Base-by-base conservation (phyloP, 2,329 filamentous ascomycete species). In the Colletotrichum chlorophyti region DNA sequence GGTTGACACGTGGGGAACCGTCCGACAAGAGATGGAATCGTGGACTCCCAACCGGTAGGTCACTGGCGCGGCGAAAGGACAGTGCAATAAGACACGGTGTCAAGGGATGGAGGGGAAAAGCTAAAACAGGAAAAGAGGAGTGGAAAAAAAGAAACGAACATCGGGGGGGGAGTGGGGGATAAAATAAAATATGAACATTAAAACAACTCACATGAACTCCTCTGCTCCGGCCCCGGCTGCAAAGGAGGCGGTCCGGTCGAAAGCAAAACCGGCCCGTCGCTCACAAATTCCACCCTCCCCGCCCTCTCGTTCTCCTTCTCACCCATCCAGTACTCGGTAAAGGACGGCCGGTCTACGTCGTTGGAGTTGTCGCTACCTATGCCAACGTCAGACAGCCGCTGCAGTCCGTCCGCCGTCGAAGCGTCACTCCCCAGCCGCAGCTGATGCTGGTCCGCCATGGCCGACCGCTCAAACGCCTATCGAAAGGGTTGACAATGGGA, bases 241-340 rank as follows among this genome's bases (percentile, higher is more conserved):
- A 11, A 23, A 7, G 42, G 41, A 8, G 17, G 21, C 34, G 37
- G 23, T 6, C 14, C 49, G n/a, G n/a, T n/a, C n/a, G n/a, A n/a
- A 12, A 63, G 14, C 43, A 65, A 63, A 21, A 67, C 63, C 5
- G 61, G 65, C 19, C 65, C 66, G 34, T 68, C 71, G 37, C 68
- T 65, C 29, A 77, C 71, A 42, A 78, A 77, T 2, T 66, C 73
- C 53, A 76, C 68, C 51, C 64, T 69, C 53, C 66, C 70, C 37
- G 63, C 66, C 7, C 69, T 66, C 29, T 69, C 62, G 32, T 68
- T 69, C 45, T 78, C 70, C 65, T 78, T 80, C 15, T 72, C 74
- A 40, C 72, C 74, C 63, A 75, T 79, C 77, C 79, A 79, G 58
- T 77, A 82, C 9, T 71, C 65, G n/a, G 72, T 69, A 64, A 82